Evolutionary conservation across 2,329 filamentous ascomycete species (phyloP).

Genomic region (Epichloe typhina): DNA sequence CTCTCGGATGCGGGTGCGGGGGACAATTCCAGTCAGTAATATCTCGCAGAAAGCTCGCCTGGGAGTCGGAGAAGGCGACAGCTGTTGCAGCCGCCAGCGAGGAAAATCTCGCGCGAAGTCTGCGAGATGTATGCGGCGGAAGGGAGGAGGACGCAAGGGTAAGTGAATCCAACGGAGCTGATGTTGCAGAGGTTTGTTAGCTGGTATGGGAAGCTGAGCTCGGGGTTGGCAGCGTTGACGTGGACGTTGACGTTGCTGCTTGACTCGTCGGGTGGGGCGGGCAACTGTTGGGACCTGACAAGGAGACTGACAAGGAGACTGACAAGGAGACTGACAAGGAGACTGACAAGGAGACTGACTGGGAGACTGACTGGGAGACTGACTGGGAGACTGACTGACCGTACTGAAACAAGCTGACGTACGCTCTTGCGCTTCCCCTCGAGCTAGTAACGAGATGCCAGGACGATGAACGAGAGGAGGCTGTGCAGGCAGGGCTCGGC

Average conservation of each 20-base stretch:
- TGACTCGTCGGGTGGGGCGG: constrained; percentile 5
- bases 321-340: no score
- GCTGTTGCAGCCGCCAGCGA: not conserved
- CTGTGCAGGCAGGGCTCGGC: not conserved
- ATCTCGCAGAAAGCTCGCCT: not conserved
- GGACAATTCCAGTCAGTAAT: not conserved
- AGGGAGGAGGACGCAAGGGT: not conserved
- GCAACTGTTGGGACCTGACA: not conserved
- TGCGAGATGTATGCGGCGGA: not conserved
- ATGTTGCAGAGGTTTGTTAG: constrained; percentile 6
- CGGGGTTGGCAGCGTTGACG: constrained; percentile 7
- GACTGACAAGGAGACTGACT: not conserved
- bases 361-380: not conserved
- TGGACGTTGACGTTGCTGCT: constrained; percentile 5
- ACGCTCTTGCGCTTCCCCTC: not conserved
- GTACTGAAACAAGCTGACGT: not conserved
- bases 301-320: not conserved
- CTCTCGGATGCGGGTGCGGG: not conserved
- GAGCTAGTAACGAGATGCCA: not conserved
- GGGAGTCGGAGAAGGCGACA: not conserved
- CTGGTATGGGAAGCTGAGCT: constrained; percentile 6
- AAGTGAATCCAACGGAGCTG: not conserved
- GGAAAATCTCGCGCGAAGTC: not conserved
- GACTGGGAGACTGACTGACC: no score
- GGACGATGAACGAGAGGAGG: no score